phyloP scores from a whole-genome alignment of 2,329 filamentous ascomycete species.

The Zymoseptoria crescenta region DNA sequence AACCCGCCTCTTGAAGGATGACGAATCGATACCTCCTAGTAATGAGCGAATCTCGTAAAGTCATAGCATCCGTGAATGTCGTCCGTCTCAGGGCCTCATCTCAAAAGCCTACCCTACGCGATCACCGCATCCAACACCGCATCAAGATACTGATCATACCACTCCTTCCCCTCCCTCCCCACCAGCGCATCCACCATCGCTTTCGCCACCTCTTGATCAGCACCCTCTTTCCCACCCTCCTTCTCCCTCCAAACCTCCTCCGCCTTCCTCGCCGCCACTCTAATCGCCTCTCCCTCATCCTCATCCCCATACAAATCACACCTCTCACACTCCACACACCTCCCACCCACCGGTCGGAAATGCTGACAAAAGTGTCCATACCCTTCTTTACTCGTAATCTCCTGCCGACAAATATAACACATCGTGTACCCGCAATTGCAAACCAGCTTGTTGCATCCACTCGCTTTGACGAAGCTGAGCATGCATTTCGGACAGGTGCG shows the following conservation, averaged over 20 bases:
- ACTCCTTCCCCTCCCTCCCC: slow-evolving; percentile 10
- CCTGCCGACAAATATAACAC: slow-evolving; percentile 84
- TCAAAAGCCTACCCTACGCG: slow-evolving; percentile 4
- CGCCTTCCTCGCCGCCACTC: slow-evolving; percentile 35
- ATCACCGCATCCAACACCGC: slow-evolving; percentile 13
- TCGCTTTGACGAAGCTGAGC: slow-evolving; percentile 84
- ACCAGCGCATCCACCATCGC: slow-evolving; percentile 15
- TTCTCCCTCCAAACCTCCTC: slow-evolving; percentile 40
- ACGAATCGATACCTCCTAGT: not conserved
- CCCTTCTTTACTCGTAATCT: slow-evolving; percentile 55
- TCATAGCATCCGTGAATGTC: not conserved
- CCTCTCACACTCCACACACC: slow-evolving; percentile 67
- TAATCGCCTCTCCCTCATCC: slow-evolving; percentile 39
- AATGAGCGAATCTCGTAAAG: not conserved
- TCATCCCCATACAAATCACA: slow-evolving; percentile 45
- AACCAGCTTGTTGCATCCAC: slow-evolving; percentile 93
- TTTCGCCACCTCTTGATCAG: slow-evolving; percentile 2
- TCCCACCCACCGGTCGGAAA: slow-evolving; percentile 72
- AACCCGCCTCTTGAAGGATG: not conserved
- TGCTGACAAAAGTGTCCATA: slow-evolving; percentile 96
- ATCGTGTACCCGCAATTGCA: slow-evolving; percentile 95
- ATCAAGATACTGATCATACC: slow-evolving; percentile 17
- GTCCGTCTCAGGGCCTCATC: not conserved
- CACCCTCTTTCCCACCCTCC: slow-evolving; percentile 19
- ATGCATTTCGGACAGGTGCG: slow-evolving; percentile 88